Percentiles rank a stretch among this genome's conserved stretches.
Evolutionary conservation across 352 stramenopile species (phyloP).

Genomic region (Phytophthora sp.): DNA sequence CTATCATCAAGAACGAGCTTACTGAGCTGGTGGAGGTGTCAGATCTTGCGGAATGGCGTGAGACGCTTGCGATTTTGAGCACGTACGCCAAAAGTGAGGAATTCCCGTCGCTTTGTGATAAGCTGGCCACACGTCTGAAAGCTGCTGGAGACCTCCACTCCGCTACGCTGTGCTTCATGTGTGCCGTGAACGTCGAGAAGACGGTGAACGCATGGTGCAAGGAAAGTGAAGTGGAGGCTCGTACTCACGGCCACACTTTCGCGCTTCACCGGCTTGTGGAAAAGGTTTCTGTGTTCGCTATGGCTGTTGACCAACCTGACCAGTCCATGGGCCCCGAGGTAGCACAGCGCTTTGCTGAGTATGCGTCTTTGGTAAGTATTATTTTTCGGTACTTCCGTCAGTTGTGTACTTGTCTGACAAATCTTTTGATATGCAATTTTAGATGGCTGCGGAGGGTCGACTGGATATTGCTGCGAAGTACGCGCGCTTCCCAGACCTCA

Average conservation of each 20-base stretch:
- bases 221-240: slow-evolving; percentile 83
- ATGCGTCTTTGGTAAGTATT: slow-evolving; percentile 59
- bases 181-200: slow-evolving; percentile 92
- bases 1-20: slow-evolving; percentile 96
- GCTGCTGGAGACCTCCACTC: slow-evolving; percentile 87
- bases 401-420: not conserved
- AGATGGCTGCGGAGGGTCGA: slow-evolving; percentile 94
- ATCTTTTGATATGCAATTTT: slow-evolving; percentile 10
- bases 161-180: slow-evolving; percentile 98
- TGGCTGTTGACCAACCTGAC: slow-evolving; percentile 84
- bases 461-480: slow-evolving; percentile 95
- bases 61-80: slow-evolving; percentile 97
- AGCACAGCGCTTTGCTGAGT: slow-evolving; percentile 91
- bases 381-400: not conserved
- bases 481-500: slow-evolving; percentile 77
- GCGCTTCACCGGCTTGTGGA: slow-evolving; percentile 97
- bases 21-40: slow-evolving; percentile 84
- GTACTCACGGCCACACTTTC: slow-evolving; percentile 67
- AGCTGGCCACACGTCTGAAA: slow-evolving; percentile 93
- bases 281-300: slow-evolving; percentile 95
- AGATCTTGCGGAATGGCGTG: slow-evolving; percentile 94
- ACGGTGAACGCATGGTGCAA: slow-evolving; percentile 91
- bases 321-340: slow-evolving; percentile 90
- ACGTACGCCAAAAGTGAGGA: slow-evolving; percentile 98
- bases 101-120: slow-evolving; percentile 96